Percentiles rank a stretch among this genome's conserved stretches.
Conservation (phyloP, 768 basidiomycete species). For the Auriscalpium orientale region DNA sequence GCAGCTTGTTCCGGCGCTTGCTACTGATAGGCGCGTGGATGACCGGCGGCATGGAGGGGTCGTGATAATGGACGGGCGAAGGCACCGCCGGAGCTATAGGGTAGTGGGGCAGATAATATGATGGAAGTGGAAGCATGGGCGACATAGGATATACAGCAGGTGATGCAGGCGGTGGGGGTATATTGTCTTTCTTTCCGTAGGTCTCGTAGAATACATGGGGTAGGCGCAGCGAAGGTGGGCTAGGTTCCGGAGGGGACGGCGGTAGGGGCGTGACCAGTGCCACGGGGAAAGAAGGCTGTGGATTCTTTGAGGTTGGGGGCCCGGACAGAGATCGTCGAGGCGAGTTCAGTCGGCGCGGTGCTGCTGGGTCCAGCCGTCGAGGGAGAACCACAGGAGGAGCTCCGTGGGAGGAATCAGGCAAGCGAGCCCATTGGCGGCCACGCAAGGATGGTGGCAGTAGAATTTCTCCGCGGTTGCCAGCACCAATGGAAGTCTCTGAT, state of each 20-base stretch:
- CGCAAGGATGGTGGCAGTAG: not conserved
- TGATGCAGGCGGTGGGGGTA: constrained; percentile 10
- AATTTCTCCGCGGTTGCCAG: not conserved
- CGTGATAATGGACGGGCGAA: not conserved
- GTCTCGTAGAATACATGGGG: constrained; percentile 16
- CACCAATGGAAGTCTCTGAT: not conserved
- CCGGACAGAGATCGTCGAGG: constrained; percentile 28
- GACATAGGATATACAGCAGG: constrained; percentile 4
- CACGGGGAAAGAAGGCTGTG: constrained; percentile 5
- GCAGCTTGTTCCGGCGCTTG: constrained; percentile 4
- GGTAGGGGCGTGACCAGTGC: constrained; percentile 13
- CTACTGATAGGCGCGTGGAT: not conserved
- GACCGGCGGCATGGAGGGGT: not conserved
- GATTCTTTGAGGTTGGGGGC: constrained; percentile 14
- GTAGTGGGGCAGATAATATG: not conserved
- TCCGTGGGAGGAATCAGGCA: not conserved
- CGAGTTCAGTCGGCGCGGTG: constrained; percentile 22
- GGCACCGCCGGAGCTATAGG: not conserved
- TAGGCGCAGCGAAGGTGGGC: not conserved
- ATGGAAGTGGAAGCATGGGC: not conserved
- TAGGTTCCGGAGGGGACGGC: constrained; percentile 7
- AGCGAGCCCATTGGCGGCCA: not conserved
- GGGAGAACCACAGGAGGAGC: constrained; percentile 3
- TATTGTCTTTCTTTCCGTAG: constrained; percentile 3
- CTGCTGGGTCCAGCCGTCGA: constrained; percentile 12